A percentile compares a stretch with the other conserved stretches of the same genome.
phyloP scores from a whole-genome alignment of 2,329 filamentous ascomycete species.

The Talaromyces piceae region DNA sequence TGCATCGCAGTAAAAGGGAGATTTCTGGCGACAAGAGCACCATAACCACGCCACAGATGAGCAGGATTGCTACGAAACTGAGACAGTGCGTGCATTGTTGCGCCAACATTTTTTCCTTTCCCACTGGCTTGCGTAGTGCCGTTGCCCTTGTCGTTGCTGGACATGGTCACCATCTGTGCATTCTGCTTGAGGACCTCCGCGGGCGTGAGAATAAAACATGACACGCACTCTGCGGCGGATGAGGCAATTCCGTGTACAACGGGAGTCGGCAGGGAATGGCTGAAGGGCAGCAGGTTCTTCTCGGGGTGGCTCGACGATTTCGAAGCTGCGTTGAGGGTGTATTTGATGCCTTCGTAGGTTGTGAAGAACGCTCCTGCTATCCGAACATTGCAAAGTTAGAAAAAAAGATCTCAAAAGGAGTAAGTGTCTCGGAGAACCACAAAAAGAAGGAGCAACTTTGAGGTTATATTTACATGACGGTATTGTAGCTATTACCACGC shows the following conservation, averaged over 20 bases:
- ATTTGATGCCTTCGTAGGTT: constrained; percentile 74
- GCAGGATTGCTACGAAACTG: constrained; percentile 51
- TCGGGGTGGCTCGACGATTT: constrained; percentile 12
- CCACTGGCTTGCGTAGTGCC: neutral
- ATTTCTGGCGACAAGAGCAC: constrained; percentile 72
- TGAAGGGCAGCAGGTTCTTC: constrained; percentile 17
- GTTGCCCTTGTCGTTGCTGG: neutral
- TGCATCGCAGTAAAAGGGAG: constrained; percentile 82
- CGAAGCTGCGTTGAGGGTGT: constrained; percentile 45
- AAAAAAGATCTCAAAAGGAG: too few species aligned
- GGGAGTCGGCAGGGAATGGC: constrained; percentile 53
- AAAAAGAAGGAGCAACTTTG: neutral
- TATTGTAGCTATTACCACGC: constrained; percentile 76
- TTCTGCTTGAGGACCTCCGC: constrained; percentile 92
- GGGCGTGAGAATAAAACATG: constrained; percentile 78
- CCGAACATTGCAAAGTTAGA: neutral
- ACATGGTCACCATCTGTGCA: constrained; percentile 64
- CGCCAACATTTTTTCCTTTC: constrained; percentile 22
- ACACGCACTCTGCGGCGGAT: constrained; percentile 70
- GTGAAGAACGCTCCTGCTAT: constrained; percentile 80
- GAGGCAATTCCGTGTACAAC: constrained; percentile 68
- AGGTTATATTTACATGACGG: constrained; percentile 58
- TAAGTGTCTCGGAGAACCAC: too few species aligned
- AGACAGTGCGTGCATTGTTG: constrained; percentile 50
- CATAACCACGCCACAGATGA: constrained; percentile 63